Base-by-base conservation (phyloP, 495 filamentous ascomycete species). In the Penicillium robsamsonii region DNA sequence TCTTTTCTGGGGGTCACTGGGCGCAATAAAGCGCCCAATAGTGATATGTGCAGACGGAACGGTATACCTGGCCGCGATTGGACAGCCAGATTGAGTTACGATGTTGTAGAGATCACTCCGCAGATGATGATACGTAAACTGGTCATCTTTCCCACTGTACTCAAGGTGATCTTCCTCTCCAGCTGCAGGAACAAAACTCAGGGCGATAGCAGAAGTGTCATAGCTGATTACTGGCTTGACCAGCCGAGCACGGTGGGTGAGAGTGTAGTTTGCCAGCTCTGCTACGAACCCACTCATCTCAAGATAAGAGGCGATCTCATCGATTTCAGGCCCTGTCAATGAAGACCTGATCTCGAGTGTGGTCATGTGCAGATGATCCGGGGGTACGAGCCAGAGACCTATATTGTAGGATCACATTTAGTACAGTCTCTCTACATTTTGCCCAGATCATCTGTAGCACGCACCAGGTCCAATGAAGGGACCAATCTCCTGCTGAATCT, bases 21-120 rank as follows among this genome's bases (percentile, higher is more conserved):
- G 78, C 8, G 77, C 79, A 37, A 95, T 78, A 64, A 92, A 96
- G 4, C 93, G 80, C 2, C 80, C 92, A 57, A 97, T 80, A 0
- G 93, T 96, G 58, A 97, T 78, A 75, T 98, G 93, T 7, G 90
- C 88, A 40, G 87, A 90, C 4, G 91, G 92, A 9, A 95, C 89
- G 1, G 88, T 82, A 70, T 97, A 98, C 53, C 93, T 80, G 30
- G 86, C 87, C 15, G 70, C 81, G 13, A 96, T 76, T 10, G 71
- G 68, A 8, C 90, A 77, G 0, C 87, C 87, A 3, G 81, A 76
- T 3, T 70, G 71, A 43, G 75, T 69, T 12, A 79, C 78, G n/a
- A 83, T 69, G 17, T 77, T 75, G 66, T 84, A 92, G 13, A 95
- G 69, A 69, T 96, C 90, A 3, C 88, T 77, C 2, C 93, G 84